A percentile compares a stretch with the other conserved stretches of the same genome.
phyloP scores from a whole-genome alignment of 1,284 basidiomycete genomes.

The Polyporus tsugae region DNA sequence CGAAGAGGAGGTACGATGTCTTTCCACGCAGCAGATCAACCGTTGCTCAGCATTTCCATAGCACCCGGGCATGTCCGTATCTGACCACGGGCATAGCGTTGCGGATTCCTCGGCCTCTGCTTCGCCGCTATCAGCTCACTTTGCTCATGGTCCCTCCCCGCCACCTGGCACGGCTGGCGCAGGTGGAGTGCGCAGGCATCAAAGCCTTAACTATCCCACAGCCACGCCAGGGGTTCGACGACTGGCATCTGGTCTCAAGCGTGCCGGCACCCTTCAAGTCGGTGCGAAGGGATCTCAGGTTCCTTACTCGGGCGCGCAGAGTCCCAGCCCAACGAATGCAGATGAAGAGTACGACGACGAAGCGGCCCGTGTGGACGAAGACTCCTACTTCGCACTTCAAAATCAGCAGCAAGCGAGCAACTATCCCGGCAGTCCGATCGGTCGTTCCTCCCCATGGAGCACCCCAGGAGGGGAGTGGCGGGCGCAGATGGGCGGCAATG shows the following conservation, averaged over 20 bases:
- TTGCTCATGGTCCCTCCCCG: conserved; percentile 66
- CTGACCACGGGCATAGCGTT: conserved; percentile 56
- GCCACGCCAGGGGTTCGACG: conserved; percentile 55
- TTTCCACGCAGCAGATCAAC: not conserved
- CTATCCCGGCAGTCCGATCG: conserved; percentile 68
- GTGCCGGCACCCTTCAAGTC: conserved; percentile 78
- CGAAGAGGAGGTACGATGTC: conserved; percentile 65
- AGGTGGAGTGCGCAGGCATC: conserved; percentile 77
- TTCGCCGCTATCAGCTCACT: conserved; percentile 71
- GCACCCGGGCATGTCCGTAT: conserved; percentile 38
- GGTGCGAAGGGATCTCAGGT: conserved; percentile 41
- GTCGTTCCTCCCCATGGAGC: conserved; percentile 72
- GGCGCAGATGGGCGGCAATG: conserved; percentile 46
- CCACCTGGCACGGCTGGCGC: conserved; percentile 69
- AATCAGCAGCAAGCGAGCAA: conserved; percentile 45
- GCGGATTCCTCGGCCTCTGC: conserved; percentile 58
- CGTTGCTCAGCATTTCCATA: conserved; percentile 11
- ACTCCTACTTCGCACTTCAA: conserved; percentile 53
- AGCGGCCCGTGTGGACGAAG: conserved; percentile 63
- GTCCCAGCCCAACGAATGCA: conserved; percentile 55
- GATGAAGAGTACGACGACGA: conserved; percentile 68
- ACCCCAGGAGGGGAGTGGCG: conserved; percentile 69
- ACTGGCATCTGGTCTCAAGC: conserved; percentile 64
- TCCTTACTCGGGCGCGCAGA: conserved; percentile 43
- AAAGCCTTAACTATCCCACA: conserved; percentile 76